These are phyloP conservation scores for Colletotrichum caudatum DNA, from an alignment of 2,329 filamentous ascomycete species.

Conservation along the genomic window DNA sequence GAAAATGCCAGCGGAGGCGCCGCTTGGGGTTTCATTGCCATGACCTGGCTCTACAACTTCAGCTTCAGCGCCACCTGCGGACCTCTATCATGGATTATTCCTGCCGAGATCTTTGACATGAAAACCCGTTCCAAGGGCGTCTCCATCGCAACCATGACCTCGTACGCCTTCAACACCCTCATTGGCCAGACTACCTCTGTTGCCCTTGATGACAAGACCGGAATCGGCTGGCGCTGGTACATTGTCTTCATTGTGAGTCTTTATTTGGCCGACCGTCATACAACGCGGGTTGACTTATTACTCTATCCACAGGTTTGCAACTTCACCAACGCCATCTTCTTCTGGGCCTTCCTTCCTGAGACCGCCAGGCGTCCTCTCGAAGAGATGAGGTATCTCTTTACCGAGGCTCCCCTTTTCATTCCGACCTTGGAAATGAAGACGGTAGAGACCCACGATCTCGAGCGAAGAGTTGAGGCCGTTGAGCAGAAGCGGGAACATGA, in stretches of 20 bases:
- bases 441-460: conserved; percentile 63
- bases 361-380: conserved; percentile 74
- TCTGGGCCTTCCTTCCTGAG: conserved; percentile 76
- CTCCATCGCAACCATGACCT: conserved; percentile 78
- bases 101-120: conserved; percentile 82
- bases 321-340: conserved; percentile 61
- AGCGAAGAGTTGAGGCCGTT: conserved; percentile 68
- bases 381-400: conserved; percentile 76
- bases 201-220: conserved; percentile 55
- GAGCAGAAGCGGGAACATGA: conserved; percentile 59
- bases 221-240: conserved; percentile 62
- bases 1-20: conserved; percentile 57
- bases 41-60: conserved; percentile 86
- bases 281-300: background rate
- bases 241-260: conserved; percentile 56
- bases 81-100: conserved; percentile 71
- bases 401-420: conserved; percentile 73
- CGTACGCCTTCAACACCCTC: conserved; percentile 82
- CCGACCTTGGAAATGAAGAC: conserved; percentile 63
- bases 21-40: conserved; percentile 78
- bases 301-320: conserved; percentile 65
- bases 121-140: conserved; percentile 81
- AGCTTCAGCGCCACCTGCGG: conserved; percentile 79
- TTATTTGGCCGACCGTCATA: too few relatives aligned
- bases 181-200: conserved; percentile 77